These are phyloP conservation scores for Micractinium conductrix DNA, from an alignment of 139 green algal genomes.

Conservation along the genomic window DNA sequence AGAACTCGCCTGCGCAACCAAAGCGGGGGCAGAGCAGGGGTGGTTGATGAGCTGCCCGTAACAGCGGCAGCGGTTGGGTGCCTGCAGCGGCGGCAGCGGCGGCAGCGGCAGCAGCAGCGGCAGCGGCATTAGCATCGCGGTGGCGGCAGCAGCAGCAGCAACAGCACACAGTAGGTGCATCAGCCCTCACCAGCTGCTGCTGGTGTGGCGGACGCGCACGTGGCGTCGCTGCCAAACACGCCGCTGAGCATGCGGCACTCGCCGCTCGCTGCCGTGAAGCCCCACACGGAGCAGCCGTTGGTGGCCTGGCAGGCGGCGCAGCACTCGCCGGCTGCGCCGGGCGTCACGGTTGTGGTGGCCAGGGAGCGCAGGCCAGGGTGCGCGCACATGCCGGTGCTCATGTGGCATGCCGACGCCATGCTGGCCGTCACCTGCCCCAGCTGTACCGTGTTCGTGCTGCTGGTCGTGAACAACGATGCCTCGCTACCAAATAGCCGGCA, in stretches of 20 bases:
- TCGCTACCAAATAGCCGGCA: background rate
- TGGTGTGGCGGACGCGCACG: background rate
- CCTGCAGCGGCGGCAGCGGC: background rate
- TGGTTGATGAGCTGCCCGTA: background rate
- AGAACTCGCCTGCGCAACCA: background rate
- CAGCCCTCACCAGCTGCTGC: background rate
- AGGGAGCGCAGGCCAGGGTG: background rate
- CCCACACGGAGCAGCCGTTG: background rate
- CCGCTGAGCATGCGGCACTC: background rate
- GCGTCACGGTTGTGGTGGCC: background rate
- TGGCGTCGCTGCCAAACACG: background rate
- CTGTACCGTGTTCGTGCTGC: too few species aligned
- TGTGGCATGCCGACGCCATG: background rate
- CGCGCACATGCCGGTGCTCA: background rate
- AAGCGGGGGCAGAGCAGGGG: background rate
- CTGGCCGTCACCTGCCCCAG: background rate
- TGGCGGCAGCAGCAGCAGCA: too few species aligned
- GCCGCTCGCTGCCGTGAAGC: background rate
- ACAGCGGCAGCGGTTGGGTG: background rate
- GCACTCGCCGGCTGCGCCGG: background rate
- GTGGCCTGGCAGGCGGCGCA: background rate
- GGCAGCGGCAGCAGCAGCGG: too few species aligned
- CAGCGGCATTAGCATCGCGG: background rate
- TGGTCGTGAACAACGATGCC: too few species aligned
- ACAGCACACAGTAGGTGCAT: too few species aligned